phyloP scores from a whole-genome alignment of 345 rosid genomes.

The Populus euphratica region DNA sequence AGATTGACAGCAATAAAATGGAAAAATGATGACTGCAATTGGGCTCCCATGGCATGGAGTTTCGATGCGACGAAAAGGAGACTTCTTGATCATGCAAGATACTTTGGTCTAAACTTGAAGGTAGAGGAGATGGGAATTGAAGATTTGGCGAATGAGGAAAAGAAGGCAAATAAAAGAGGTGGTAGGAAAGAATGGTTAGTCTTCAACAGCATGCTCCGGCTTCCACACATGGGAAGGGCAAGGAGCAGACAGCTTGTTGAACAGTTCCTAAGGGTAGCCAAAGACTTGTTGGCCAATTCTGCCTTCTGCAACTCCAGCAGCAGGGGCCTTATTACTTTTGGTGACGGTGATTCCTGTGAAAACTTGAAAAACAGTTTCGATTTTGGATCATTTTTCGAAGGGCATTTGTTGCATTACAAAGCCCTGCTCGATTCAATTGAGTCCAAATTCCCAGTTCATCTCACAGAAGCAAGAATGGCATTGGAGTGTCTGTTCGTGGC shows the following conservation, averaged over 20 bases:
- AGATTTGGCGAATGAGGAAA: conserved; percentile 27
- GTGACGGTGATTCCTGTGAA: conserved; percentile 33
- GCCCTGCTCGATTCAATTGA: conserved; percentile 40
- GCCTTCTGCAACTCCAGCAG: not conserved
- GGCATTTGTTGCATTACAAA: conserved; percentile 27
- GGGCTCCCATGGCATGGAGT: conserved; percentile 9
- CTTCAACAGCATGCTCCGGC: conserved; percentile 45
- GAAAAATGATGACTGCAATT: conserved; percentile 22
- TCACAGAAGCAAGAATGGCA: conserved; percentile 40
- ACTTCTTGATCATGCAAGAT: conserved; percentile 29
- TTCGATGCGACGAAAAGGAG: conserved; percentile 29
- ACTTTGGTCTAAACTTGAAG: conserved; percentile 23
- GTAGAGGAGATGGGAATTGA: conserved; percentile 36
- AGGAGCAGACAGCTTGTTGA: conserved; percentile 29
- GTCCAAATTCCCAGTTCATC: conserved; percentile 22
- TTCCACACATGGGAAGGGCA: conserved; percentile 45
- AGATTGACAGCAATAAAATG: conserved; percentile 35
- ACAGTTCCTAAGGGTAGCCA: conserved; percentile 32
- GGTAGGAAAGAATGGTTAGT: conserved; percentile 34
- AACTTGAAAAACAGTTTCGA: conserved; percentile 7
- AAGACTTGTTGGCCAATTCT: conserved; percentile 11
- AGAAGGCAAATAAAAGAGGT: conserved; percentile 24
- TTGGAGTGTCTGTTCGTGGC: conserved; percentile 45
- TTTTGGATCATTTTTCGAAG: conserved; percentile 36
- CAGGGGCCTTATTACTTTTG: conserved; percentile 34